These are phyloP conservation scores for Suillus discolor DNA, from an alignment of 768 basidiomycete genomes.

Conservation along the genomic window DNA sequence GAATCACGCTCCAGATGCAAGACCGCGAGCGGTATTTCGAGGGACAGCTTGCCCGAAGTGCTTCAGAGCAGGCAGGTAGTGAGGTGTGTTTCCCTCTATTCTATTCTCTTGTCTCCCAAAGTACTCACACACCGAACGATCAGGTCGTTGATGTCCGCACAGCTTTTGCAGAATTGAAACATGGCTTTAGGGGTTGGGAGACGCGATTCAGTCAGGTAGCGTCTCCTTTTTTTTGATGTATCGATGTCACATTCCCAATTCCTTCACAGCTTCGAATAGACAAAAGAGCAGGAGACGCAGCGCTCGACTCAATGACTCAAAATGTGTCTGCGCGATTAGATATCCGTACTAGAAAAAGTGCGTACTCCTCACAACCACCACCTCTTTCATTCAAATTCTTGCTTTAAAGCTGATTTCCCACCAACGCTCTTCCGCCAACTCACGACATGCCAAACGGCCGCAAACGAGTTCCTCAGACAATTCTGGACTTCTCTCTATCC, in stretches of 20 bases:
- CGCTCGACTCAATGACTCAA: conserved; percentile 73
- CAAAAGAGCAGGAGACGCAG: conserved; percentile 65
- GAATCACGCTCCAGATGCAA: conserved; percentile 86
- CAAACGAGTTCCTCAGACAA: conserved; percentile 95
- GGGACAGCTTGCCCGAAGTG: conserved; percentile 47
- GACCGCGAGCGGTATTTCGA: conserved; percentile 85
- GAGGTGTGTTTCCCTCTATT: conserved; percentile 29
- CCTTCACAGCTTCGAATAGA: conserved; percentile 63
- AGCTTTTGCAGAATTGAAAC: conserved; percentile 50
- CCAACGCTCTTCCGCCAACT: conserved; percentile 79
- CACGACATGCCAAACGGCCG: conserved; percentile 87
- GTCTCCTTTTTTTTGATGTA: neutral
- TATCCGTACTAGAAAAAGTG: conserved; percentile 66
- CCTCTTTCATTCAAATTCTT: neutral
- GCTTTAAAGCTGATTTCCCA: conserved; percentile 70
- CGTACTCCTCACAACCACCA: conserved; percentile 18
- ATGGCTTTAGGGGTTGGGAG: conserved; percentile 59
- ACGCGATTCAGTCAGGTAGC: conserved; percentile 57
- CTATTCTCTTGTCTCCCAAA: neutral
- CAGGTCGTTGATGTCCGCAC: conserved; percentile 50
- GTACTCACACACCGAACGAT: neutral
- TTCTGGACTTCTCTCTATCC: conserved; percentile 93
- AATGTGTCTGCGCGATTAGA: conserved; percentile 77
- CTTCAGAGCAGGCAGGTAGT: conserved; percentile 30
- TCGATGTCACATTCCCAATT: neutral